Base-by-base conservation (phyloP, 2,329 filamentous ascomycete genomes). In the Elsinoe fawcettii region DNA sequence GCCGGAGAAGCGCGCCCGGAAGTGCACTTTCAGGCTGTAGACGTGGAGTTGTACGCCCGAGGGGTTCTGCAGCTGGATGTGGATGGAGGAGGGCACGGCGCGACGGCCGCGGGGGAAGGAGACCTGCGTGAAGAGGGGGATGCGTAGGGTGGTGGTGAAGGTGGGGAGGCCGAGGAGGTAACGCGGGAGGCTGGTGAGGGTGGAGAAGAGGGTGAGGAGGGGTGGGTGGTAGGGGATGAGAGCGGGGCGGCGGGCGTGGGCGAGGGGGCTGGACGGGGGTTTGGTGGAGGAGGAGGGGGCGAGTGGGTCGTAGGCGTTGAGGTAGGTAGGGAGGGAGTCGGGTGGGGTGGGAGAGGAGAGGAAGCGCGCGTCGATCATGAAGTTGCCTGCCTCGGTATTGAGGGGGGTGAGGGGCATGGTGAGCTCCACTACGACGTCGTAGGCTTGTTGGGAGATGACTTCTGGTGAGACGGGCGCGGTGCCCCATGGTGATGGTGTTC, bases 331-430 rank as follows among this genome's bases (percentile, higher is more conserved):
- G 8, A 16, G 55, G 16, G 56, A 58, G 43, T 37, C 59, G 47
- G 25, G 57, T 49, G 3, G 57, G 44, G n/a, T 56, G 14, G 53
- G 53, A 23, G 43, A 56, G n/a, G 41, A 49, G 23, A 88, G 78
- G 54, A 96, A 80, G 60, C 83, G 80, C 14, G 96, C 74, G 47
- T 88, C 85, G 16, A 97, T 75, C 93, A 99, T 99, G 77, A 96
- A 97, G 73, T 97, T 97, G 25, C 93, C 93, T 12, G 81, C 80
- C 1, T 80, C 80, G 20, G 87, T 73, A 66, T 99, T 99, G 1
- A 78, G 72, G 0, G 83, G 84, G 2, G 89, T 93, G 39, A 86
- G 84, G 16, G 93, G 93, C 61, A 99, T 77, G 2, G 81, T 80
- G 30, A 99, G 77, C 20, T 82, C 77, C 1, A 97, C 77, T 4